A percentile compares a stretch with the other conserved stretches of the same genome.
phyloP scores from a whole-genome alignment of 169 alveolate species.

The Eimeria sp. region DNA sequence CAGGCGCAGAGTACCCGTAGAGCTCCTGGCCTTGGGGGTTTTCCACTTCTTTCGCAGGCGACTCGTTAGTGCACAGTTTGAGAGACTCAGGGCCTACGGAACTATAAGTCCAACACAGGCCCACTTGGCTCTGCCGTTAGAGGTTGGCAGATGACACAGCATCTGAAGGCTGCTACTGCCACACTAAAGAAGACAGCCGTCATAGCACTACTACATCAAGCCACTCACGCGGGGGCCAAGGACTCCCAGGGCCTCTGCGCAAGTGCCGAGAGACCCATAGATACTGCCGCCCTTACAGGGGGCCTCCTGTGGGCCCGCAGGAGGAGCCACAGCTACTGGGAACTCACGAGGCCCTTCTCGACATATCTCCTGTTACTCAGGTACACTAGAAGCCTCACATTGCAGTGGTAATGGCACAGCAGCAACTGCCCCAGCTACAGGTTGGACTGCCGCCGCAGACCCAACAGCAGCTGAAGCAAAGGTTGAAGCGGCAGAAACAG shows the following conservation, averaged over 20 bases:
- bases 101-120: neutral
- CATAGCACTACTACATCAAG: neutral
- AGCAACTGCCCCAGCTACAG: neutral
- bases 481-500: neutral
- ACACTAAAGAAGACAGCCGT: neutral
- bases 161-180: constrained; percentile 7
- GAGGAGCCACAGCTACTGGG: constrained; percentile 73
- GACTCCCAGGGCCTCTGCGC: constrained; percentile 32
- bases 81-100: neutral
- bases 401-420: constrained; percentile 62
- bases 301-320: constrained; percentile 61
- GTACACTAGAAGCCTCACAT: constrained; percentile 48
- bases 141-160: neutral
- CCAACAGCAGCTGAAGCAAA: neutral
- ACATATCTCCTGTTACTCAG: neutral
- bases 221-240: neutral
- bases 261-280: constrained; percentile 50
- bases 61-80: neutral
- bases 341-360: constrained; percentile 33
- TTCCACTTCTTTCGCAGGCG: neutral
- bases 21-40: constrained; percentile 66
- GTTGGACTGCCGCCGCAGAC: neutral
- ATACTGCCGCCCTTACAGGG: constrained; percentile 45
- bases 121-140: neutral
- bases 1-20: constrained; percentile 21